Conservation (phyloP, 1,284 basidiomycete genomes). For the Xanthoconium separans region DNA sequence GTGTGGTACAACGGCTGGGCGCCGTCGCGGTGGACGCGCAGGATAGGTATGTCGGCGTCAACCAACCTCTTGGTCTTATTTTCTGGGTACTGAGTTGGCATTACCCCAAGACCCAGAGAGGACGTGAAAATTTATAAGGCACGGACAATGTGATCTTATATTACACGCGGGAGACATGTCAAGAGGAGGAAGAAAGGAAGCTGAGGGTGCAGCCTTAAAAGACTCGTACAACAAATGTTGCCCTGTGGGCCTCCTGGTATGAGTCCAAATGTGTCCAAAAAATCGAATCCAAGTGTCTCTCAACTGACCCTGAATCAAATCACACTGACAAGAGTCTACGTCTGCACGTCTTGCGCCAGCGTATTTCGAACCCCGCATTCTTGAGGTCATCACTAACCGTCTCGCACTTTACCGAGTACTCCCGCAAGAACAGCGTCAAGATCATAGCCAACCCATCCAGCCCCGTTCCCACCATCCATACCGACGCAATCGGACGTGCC, state of each 20-base stretch:
- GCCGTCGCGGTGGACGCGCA: conserved; percentile 78
- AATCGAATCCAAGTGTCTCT: neutral
- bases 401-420: conserved; percentile 57
- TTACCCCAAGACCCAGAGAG: conserved; percentile 60
- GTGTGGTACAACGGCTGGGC: conserved; percentile 81
- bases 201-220: neutral
- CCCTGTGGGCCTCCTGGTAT: neutral
- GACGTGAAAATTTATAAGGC: conserved; percentile 82
- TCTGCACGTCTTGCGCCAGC: neutral
- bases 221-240: neutral
- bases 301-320: neutral
- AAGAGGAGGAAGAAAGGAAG: neutral
- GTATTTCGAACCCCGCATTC: conserved; percentile 3
- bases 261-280: too few relatives aligned
- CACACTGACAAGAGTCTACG: neutral
- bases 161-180: neutral
- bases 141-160: conserved; percentile 34
- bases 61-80: neutral
- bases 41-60: conserved; percentile 51
- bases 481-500: conserved; percentile 60
- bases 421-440: conserved; percentile 54
- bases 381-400: conserved; percentile 39
- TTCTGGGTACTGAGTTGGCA: neutral
- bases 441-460: conserved; percentile 55
- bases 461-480: conserved; percentile 71